Conservation (phyloP, 257 asterid species). For the Handroanthus guayacan region DNA sequence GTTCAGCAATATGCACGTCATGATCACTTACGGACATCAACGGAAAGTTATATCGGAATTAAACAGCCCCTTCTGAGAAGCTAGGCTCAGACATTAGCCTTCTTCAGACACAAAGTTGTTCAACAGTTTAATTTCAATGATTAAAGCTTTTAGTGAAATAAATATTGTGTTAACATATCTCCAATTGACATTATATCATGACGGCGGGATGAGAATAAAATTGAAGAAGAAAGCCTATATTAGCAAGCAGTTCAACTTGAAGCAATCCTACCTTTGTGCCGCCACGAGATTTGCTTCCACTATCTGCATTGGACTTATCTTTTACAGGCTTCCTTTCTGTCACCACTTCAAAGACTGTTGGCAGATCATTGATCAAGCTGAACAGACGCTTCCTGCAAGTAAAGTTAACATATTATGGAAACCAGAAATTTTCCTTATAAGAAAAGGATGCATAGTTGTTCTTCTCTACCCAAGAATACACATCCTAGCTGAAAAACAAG, state of each 20-base stretch:
- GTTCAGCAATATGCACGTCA: not conserved
- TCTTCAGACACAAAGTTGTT: not conserved
- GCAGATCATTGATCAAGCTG: constrained; percentile 86
- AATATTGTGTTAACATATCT: not conserved
- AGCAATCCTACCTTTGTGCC: constrained; percentile 65
- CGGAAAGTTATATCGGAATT: constrained; percentile 12
- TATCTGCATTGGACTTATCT: constrained; percentile 90
- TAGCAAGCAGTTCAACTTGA: constrained; percentile 6
- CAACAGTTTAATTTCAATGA: constrained; percentile 19
- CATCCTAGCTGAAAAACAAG: not conserved
- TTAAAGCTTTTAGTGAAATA: constrained; percentile 3
- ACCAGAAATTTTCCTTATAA: constrained; percentile 10
- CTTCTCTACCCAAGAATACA: constrained; percentile 9
- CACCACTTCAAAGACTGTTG: constrained; percentile 88
- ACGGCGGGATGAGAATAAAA: not conserved
- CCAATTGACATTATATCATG: not conserved
- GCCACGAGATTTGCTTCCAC: constrained; percentile 91
- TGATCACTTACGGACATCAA: not conserved
- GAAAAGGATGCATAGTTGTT: not conserved
- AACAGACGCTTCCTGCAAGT: constrained; percentile 87
- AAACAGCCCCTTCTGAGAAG: not conserved
- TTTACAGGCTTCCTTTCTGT: constrained; percentile 81
- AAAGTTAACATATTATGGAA: constrained; percentile 13
- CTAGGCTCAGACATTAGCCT: constrained; percentile 3
- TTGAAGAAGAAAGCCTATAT: not conserved